These are phyloP conservation scores for Speleostelium caveatum DNA, from an alignment of 78 protist genomes.

Conservation along the genomic window DNA sequence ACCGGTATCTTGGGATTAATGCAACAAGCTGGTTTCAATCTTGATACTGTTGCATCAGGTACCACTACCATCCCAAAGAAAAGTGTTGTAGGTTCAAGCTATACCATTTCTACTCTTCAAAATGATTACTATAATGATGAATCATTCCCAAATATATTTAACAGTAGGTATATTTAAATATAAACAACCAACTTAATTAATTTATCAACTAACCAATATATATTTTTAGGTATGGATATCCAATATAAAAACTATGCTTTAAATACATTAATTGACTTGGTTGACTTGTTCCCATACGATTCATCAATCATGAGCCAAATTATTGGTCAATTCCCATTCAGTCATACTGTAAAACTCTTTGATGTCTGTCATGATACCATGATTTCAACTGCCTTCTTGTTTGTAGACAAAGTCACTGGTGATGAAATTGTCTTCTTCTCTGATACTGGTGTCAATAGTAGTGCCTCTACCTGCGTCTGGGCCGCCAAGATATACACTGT, in stretches of 20 bases:
- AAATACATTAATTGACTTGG: neutral
- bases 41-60: no score
- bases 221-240: neutral
- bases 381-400: conserved; percentile 28
- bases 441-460: conserved; percentile 40
- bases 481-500: conserved; percentile 13
- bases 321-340: conserved; percentile 16
- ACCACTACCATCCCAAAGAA: neutral
- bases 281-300: no score
- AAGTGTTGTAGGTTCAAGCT: neutral
- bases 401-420: neutral
- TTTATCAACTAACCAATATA: neutral
- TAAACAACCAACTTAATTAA: neutral
- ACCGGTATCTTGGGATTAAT: neutral
- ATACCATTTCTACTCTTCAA: neutral
- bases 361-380: conserved; percentile 31
- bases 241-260: neutral
- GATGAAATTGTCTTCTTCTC: conserved; percentile 60
- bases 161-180: no score
- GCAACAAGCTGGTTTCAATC: neutral
- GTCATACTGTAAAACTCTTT: neutral
- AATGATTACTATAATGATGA: no score
- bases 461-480: conserved; percentile 42
- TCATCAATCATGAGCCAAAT: neutral
- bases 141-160: no score